Evolutionary conservation across 169 alveolate genomes (phyloP), one percentile per base, ranked within the genome.

Genomic region (Perkinsus chesapeaki): DNA sequence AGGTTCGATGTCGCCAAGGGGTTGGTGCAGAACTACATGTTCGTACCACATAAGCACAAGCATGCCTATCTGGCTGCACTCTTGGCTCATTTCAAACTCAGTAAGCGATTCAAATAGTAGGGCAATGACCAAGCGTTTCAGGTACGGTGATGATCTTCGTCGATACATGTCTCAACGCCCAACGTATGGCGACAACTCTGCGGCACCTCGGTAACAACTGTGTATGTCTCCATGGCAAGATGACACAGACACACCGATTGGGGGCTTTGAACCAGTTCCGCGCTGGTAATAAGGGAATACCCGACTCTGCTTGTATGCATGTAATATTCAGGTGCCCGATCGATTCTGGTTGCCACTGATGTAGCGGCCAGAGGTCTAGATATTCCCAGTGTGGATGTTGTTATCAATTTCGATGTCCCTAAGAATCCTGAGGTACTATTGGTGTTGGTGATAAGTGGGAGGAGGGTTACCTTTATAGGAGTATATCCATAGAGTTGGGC

Each of bases 281-380:
- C 96, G 95, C 98, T 0, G 97, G 97, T 73, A 97, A 48, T 5
- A 10, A 19, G 3, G 12, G 12, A 12, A 20, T 0, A 0, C 27
- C 1, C 12, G 82, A 5, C 82, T 20, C 31, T 60, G 82, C 23
- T 27, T 60, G 12, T 27, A 60, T 16, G 27, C 3, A 16, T 16
- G 31, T 23, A 16, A 0, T 0, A 39, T 16, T 1, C 27, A 72
- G 96, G 96, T 23, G 31, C 93, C 39, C 94, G 96, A 43, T 96
- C 96, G 92, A 96, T 98, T 73, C 96, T 98, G 92, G 98, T 98
- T n/a, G 99, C 99, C 1, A 99, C 99, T 34, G 99, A 99, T 95
- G 99, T 99, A 0, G 99, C 99, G 0, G 97, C 99, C 91, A 96
- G 99, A 94, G 99, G 99, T 5, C 94, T 99, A 23, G 99, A 99